A percentile compares a stretch with the other conserved stretches of the same genome.
These are phyloP conservation scores for Paracorniculantispora psalliotae DNA, from an alignment of 2,329 filamentous ascomycete genomes.

Conservation along the genomic window DNA sequence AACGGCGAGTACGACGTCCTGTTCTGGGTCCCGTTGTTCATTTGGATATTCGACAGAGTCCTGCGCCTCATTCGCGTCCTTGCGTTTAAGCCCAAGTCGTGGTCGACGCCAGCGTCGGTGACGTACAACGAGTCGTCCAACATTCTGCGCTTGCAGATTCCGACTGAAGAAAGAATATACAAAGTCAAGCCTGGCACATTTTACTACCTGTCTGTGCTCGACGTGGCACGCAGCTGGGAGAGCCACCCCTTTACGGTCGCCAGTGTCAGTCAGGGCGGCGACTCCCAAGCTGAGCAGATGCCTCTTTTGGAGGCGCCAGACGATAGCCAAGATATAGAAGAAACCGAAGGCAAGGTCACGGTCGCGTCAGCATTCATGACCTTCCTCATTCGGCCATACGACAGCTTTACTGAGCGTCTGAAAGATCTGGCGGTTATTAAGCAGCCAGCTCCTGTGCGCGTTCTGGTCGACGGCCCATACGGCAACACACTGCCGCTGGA, in stretches of 20 bases:
- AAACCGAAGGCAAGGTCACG: background rate
- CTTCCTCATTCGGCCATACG: slow-evolving; percentile 43
- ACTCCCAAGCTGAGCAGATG: slow-evolving; percentile 26
- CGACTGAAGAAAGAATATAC: slow-evolving; percentile 30
- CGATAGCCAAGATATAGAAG: slow-evolving; percentile 1
- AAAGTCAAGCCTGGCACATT: slow-evolving; percentile 36
- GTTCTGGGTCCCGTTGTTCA: slow-evolving; percentile 43
- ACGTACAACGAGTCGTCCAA: slow-evolving; percentile 34
- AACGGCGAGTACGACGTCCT: slow-evolving; percentile 42
- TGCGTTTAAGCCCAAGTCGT: slow-evolving; percentile 34
- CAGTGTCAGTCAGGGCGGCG: slow-evolving; percentile 21
- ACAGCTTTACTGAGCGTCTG: slow-evolving; percentile 38
- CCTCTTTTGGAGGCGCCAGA: slow-evolving; percentile 25
- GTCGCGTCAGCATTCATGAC: slow-evolving; percentile 24
- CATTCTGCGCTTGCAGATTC: slow-evolving; percentile 37
- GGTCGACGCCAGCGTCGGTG: slow-evolving; percentile 30
- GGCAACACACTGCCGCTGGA: slow-evolving; percentile 35
- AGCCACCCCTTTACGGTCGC: slow-evolving; percentile 47
- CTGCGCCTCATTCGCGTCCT: slow-evolving; percentile 39
- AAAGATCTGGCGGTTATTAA: slow-evolving; percentile 23
- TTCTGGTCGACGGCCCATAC: slow-evolving; percentile 43
- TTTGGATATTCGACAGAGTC: slow-evolving; percentile 47
- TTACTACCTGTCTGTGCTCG: slow-evolving; percentile 41
- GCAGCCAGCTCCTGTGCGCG: slow-evolving; percentile 23
- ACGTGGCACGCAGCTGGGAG: slow-evolving; percentile 39